Evolutionary conservation across 768 basidiomycete genomes (phyloP).

Genomic region (Leccinum imitatum): DNA sequence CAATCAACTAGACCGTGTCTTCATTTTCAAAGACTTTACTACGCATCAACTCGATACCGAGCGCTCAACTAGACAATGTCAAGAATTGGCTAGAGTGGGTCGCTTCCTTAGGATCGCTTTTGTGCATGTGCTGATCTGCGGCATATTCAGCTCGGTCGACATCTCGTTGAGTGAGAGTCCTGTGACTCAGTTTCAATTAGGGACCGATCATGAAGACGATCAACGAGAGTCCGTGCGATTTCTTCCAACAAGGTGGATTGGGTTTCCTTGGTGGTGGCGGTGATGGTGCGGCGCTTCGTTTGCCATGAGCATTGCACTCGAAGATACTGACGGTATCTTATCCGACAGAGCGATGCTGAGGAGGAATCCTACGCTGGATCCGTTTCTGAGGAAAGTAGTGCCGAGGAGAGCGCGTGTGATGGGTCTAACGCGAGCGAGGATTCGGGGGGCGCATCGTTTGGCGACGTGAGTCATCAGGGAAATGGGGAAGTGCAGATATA

Average conservation of each 20-base stretch:
- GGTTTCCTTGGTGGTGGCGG: slow-evolving; percentile 78
- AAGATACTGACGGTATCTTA: slow-evolving; percentile 38
- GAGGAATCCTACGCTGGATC: no score
- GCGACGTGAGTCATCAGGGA: slow-evolving; percentile 57
- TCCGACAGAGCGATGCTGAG: slow-evolving; percentile 36
- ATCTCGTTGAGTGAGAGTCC: slow-evolving; percentile 94
- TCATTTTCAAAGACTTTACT: slow-evolving; percentile 94
- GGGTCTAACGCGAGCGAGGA: slow-evolving; percentile 52
- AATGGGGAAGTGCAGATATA: no score
- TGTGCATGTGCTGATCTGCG: slow-evolving; percentile 7
- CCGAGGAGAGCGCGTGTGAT: slow-evolving; percentile 30
- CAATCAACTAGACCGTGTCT: slow-evolving; percentile 96
- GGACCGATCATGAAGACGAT: slow-evolving; percentile 96
- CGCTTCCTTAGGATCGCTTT: not conserved
- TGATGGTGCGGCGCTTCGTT: slow-evolving; percentile 64
- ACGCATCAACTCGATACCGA: slow-evolving; percentile 93
- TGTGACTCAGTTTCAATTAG: slow-evolving; percentile 90
- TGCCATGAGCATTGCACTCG: slow-evolving; percentile 5
- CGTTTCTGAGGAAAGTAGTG: no score
- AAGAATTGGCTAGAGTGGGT: slow-evolving; percentile 99
- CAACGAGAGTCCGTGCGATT: slow-evolving; percentile 92
- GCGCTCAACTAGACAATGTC: slow-evolving; percentile 85
- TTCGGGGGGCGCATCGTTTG: slow-evolving; percentile 65
- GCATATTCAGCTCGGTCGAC: slow-evolving; percentile 77
- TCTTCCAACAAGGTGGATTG: slow-evolving; percentile 96